Base-by-base conservation (phyloP, 768 basidiomycete genomes). In the Mrakia blollopis region DNA sequence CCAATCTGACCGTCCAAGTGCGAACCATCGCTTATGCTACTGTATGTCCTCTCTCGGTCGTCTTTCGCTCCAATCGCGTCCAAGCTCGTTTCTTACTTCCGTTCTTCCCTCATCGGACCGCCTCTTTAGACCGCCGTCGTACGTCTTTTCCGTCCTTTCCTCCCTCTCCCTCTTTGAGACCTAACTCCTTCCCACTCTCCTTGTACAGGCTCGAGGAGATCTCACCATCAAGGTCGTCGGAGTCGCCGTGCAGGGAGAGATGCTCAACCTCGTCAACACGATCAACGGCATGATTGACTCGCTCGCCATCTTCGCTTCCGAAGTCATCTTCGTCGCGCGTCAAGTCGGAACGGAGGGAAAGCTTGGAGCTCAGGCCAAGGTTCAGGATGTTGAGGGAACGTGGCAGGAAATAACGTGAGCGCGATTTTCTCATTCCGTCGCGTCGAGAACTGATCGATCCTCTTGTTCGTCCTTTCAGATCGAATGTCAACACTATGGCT, bases 321-420 rank as follows among this genome's bases (percentile, higher is more conserved):
- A 91, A 81, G 91, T 98, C 77, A 98, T 94, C 84, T 92, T 96
- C 81, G 96, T 99, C 73, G 97, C 97, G 2, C 86, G 94, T 47
- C 95, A 99, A 83, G 96, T 99, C 81, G 96, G 96, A 65, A 98
- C 96, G 21, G 94, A 98, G 81, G 96, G 97, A n/a, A 98, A 98
- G 84, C 86, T 98, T 8, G 96, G 97, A 80, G 97, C 96, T 0
- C 95, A 97, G 81, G 97, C 97, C 6, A 93, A 98, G 83, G 93
- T 98, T 11, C 94, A 93, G 77, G 93, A 94, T 76, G 92, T 98
- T 9, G 93, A 98, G 82, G 97, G 97, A 54, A 95, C 94, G 47
- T 99, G 97, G 97, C 92, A 95, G 81, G 94, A 96, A 83, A 98
- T 99, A 83, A 98, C 95, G 92, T 94, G 82, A 75, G 68, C 67